Evolutionary conservation across 371 early-diverging fungal species (phyloP).

Genomic region (Mortierella sp.): DNA sequence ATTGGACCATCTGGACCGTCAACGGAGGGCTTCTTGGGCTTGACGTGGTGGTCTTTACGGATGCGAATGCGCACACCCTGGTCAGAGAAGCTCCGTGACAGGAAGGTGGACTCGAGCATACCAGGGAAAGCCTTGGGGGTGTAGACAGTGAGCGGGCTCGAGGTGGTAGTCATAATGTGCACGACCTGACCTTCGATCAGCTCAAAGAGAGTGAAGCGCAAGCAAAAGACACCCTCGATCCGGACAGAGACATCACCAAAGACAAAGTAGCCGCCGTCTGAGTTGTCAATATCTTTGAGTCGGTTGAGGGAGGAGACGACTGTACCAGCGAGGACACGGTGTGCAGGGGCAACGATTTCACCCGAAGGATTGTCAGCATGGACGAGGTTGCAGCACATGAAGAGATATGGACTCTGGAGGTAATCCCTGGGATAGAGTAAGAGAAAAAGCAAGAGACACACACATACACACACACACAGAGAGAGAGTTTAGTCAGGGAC

Average conservation of each 20-base stretch:
- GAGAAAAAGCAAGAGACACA: too few relatives aligned
- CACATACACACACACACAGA: too few relatives aligned
- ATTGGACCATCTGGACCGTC: conserved; percentile 15
- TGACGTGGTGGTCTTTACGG: conserved; percentile 68
- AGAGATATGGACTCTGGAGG: conserved; percentile 88
- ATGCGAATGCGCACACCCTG: conserved; percentile 96
- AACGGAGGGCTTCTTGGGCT: conserved; percentile 31
- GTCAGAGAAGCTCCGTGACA: conserved; percentile 92
- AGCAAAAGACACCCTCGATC: conserved; percentile 88
- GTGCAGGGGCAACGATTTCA: conserved; percentile 50
- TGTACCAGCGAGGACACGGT: conserved; percentile 71
- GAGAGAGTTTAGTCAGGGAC: background rate
- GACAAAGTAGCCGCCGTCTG: conserved; percentile 96
- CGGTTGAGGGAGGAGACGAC: conserved; percentile 92
- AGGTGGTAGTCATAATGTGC: conserved; percentile 82
- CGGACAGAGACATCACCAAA: conserved; percentile 95
- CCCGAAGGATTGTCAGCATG: conserved; percentile 37
- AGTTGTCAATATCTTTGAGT: conserved; percentile 84
- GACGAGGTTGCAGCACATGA: conserved; percentile 73
- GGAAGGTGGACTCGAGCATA: conserved; percentile 89
- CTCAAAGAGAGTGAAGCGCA: conserved; percentile 92
- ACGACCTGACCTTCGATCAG: conserved; percentile 83
- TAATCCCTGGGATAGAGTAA: conserved; percentile 60
- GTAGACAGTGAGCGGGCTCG: conserved; percentile 85
- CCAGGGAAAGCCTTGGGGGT: conserved; percentile 96